Base-by-base conservation (phyloP, 225 moss, liverwort and hornwort species). In the Neckera pumila region DNA sequence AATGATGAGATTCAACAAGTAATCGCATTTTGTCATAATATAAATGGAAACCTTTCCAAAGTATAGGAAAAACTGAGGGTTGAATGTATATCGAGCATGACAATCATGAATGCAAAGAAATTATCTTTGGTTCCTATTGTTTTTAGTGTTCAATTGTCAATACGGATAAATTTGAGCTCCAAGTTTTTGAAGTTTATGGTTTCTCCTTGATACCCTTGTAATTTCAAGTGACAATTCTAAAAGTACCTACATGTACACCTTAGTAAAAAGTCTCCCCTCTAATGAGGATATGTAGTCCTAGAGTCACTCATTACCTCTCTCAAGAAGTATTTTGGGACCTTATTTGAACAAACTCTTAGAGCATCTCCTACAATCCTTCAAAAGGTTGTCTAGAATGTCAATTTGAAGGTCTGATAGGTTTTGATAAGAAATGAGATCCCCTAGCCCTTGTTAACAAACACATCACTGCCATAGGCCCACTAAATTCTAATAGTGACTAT, bases 391-490 rank as follows among this genome's bases (percentile, higher is more conserved):
- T 70, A 0, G 25, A 70, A 8, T 8, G 4, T 22, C 0, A 38
- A 0, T 1, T 70, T 14, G 14, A 40, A 38, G 5, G 25, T 70
- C 0, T 1, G 1, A 40, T 8, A 25, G 0, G 2, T 70, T 70
- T 14, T 40, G 14, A 8, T 8, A 70, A 25, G 40, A 70, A 70
- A 25, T 40, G 70, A 70, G 14, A 40, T 40, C 8, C 14, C 8
- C 3, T 70, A 2, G 3, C 12, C 38, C 4, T n/a, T 2, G 5
- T 8, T 25, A 40, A 2, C 47, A 47, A 2, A 12, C 11, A 5
- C 14, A 25, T 12, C 25, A 40, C 1, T 40, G 0, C 0, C 1
- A 0, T 5, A 1, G 40, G 38, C 12, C n/a, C 12, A 22, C 0
- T n/a, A 0, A n/a, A n/a, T 67, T 22, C 0, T 11, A 0, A n/a